Percentiles rank a stretch among this genome's conserved stretches.
Evolutionary conservation across 225 moss, liverwort and hornwort genomes (phyloP).

Genomic region (Straminergon stramineum): DNA sequence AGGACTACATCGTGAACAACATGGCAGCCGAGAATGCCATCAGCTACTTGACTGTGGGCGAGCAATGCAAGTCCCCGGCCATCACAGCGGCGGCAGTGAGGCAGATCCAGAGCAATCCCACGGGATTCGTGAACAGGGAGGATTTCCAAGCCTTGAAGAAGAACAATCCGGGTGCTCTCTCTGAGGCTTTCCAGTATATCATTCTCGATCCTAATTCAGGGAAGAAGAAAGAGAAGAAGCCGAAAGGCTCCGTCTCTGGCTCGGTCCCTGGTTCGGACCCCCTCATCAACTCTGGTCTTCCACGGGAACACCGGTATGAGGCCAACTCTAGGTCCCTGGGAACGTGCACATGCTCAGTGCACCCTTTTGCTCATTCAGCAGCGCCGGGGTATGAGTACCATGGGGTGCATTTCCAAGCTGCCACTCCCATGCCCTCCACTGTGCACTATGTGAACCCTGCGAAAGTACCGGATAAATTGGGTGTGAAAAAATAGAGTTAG

Average conservation of each 20-base stretch:
- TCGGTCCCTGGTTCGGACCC: background rate
- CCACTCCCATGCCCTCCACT: background rate
- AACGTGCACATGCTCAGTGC: background rate
- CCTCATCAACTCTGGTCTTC: background rate
- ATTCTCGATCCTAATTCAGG: background rate
- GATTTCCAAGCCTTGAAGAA: background rate
- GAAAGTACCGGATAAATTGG: background rate
- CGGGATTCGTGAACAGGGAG: background rate
- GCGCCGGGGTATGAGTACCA: background rate
- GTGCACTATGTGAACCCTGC: background rate
- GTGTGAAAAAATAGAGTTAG: no score
- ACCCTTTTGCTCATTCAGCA: background rate
- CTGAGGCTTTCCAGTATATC: background rate
- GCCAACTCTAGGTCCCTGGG: background rate
- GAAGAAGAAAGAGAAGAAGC: background rate
- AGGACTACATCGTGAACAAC: background rate
- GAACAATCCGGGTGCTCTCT: background rate
- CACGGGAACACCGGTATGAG: background rate
- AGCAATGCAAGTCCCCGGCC: background rate
- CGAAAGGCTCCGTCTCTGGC: background rate
- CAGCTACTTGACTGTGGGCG: background rate
- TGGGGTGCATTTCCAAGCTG: background rate
- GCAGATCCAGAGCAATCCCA: background rate
- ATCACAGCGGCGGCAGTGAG: background rate
- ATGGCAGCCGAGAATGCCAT: background rate